Evolutionary conservation across 2,329 filamentous ascomycete species (phyloP).

Genomic region (Alternaria metachromatica): DNA sequence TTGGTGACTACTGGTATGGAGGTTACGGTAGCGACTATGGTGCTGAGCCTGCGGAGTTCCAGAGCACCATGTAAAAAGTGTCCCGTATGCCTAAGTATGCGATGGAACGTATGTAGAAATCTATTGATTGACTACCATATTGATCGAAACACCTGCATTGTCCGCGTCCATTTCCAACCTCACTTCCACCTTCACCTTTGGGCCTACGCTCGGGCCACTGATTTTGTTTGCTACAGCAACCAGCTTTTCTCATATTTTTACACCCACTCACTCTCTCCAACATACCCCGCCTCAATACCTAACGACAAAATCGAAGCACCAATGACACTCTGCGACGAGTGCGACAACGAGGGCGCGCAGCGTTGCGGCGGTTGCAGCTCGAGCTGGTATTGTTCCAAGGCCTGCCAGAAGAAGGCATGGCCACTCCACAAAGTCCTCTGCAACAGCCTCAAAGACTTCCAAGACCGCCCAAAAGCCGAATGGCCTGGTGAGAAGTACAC

Average conservation of each 20-base stretch:
- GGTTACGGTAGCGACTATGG: slow-evolving; percentile 21
- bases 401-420: not conserved
- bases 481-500: not conserved
- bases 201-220: not conserved
- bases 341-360: not conserved
- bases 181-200: not conserved
- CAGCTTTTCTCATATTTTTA: no score
- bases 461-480: not conserved
- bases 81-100: no score
- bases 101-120: not conserved
- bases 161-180: not conserved
- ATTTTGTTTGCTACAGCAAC: not conserved
- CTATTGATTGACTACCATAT: not conserved
- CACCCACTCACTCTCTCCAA: no score
- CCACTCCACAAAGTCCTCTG: not conserved
- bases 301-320: not conserved
- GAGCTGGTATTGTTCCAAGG: not conserved
- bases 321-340: not conserved
- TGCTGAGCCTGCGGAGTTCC: not conserved
- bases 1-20: slow-evolving; percentile 30
- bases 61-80: not conserved
- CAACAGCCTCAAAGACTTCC: not conserved
- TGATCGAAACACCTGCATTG: not conserved
- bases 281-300: no score
- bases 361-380: not conserved